Conservation (phyloP, 2,329 filamentous ascomycete species). For the Cytospora mali region DNA sequence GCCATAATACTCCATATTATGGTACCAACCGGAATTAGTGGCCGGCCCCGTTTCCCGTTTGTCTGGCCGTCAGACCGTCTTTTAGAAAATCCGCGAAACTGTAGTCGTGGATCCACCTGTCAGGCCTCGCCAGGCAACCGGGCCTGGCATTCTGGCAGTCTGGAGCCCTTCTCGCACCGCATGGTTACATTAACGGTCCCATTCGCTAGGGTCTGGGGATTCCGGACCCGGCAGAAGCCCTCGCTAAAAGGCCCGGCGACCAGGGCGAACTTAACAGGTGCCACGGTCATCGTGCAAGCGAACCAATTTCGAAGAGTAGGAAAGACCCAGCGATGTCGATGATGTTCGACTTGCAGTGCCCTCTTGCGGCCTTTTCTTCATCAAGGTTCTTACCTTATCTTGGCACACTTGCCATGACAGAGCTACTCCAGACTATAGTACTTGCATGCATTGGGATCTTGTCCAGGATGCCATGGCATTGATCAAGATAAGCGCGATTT, state of each 20-base stretch:
- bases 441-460: no score
- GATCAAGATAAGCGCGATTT: constrained; percentile 25
- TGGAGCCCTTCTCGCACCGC: constrained; percentile 12
- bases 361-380: not conserved
- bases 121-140: constrained; percentile 21
- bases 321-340: constrained; percentile 7
- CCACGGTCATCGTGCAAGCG: constrained; percentile 10
- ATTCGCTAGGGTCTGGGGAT: constrained; percentile 12
- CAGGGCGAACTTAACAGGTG: constrained; percentile 14
- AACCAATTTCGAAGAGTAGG: not conserved
- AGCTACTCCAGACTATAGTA: not conserved
- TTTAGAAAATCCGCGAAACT: constrained; percentile 22
- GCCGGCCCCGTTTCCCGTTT: constrained; percentile 25
- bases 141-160: constrained; percentile 11
- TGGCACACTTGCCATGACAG: constrained; percentile 7
- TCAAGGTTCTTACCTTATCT: constrained; percentile 3
- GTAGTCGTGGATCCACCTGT: constrained; percentile 22
- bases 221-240: constrained; percentile 18
- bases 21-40: not conserved
- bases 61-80: constrained; percentile 29
- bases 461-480: constrained; percentile 4
- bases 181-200: constrained; percentile 14
- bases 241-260: constrained; percentile 9
- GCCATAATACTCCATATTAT: constrained; percentile 11
- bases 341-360: not conserved